Evolutionary conservation across 2,329 filamentous ascomycete species (phyloP).

Genomic region (Ascochyta clinopodiicola): DNA sequence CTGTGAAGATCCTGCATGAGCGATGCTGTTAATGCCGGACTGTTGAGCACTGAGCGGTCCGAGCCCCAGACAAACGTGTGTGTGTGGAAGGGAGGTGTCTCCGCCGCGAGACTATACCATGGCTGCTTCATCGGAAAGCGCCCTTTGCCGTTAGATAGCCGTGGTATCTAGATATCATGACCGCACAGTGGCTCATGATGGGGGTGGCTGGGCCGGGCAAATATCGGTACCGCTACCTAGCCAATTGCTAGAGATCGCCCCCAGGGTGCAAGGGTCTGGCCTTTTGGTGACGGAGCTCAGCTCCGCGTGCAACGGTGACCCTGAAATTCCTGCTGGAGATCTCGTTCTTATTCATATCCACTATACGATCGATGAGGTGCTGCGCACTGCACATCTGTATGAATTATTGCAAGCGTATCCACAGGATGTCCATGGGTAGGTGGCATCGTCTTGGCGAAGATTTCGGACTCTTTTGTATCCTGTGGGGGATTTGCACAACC

Average conservation of each 20-base stretch:
- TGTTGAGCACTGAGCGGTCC: background rate
- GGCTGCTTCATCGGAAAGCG: background rate
- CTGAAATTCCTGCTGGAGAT: background rate
- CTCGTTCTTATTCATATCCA: background rate
- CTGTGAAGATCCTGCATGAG: background rate
- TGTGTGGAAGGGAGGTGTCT: background rate
- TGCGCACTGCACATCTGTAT: background rate
- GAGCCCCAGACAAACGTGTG: background rate
- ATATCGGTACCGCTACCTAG: background rate
- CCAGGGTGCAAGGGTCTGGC: slow-evolving; percentile 2
- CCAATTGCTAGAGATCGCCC: background rate
- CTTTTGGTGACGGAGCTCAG: background rate
- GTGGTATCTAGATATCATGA: background rate
- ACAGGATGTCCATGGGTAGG: background rate
- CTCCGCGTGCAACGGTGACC: background rate
- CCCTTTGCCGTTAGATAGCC: background rate
- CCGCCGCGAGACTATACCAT: background rate
- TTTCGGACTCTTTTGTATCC: background rate
- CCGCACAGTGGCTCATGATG: background rate
- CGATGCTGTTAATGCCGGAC: background rate
- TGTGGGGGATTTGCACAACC: background rate
- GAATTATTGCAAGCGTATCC: too few species aligned
- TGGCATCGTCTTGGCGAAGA: background rate
- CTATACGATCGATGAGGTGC: background rate
- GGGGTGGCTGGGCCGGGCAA: background rate